Base-by-base conservation (phyloP, 2,329 filamentous ascomycete species). In the Fusarium newnesense region DNA sequence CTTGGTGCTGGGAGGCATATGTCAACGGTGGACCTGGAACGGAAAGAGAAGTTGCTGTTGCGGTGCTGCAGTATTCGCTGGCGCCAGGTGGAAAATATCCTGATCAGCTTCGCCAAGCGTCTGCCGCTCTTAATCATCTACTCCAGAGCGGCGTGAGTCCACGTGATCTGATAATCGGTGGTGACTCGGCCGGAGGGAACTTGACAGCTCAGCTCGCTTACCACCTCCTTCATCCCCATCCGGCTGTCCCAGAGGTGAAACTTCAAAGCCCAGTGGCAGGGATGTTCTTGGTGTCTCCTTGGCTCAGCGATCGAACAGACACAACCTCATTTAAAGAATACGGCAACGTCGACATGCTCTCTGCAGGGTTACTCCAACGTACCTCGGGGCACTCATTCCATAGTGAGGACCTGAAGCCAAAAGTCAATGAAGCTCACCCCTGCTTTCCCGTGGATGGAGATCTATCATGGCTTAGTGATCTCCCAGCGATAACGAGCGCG, bases 1-100 rank as follows among this genome's bases (percentile, higher is more conserved):
- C 36, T 9, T 54, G 52, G 52, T 54, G 52, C 19, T 54, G 52
- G 52, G 36, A 54, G 19, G 26, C 36, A n/a, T 54, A 54, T 2
- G 36, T 54, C 4, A n/a, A 54, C 2, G 36, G 19, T 13, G 52
- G 52, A 2, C 52, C 52, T 18, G 52, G 52, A 3, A 3, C 4
- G 21, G 19, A 12, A 4, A n/a, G 13, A 11, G 36, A 54, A 3
- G 36, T 54, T 16, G 52, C 49, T 19, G 52, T 56, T 11, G 52
- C 52, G 8, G 16, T 56, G 9, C 15, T 56, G 21, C 37, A 56
- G 26, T 56, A 56, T 15, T 42, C 37, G 1, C 11, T 56, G 10
- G 52, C 52, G 0, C 52, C 52, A 7, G 26, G 21, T 24, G 37
- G 8, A 1, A 24, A 19, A 19, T 42, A 56, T 42, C 52, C 52